These are phyloP conservation scores for Blastocystis hominis DNA, from an alignment of 352 stramenopile species.

Conservation along the genomic window DNA sequence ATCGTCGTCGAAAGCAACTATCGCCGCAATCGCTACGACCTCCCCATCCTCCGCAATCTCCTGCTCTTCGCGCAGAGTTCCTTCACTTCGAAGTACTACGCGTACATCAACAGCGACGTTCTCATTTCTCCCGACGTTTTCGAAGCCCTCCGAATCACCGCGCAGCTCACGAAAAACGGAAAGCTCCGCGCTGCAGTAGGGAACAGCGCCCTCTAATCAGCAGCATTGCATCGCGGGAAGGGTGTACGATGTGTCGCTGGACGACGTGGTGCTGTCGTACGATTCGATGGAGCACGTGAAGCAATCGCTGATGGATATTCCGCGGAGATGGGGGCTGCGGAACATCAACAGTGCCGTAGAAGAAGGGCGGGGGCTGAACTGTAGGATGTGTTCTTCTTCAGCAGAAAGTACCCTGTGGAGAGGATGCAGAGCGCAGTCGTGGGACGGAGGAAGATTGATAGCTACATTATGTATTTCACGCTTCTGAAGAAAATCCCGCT, in stretches of 20 bases:
- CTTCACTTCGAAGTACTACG: background rate
- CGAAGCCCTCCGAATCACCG: background rate
- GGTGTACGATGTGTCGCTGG: background rate
- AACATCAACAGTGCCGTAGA: slow-evolving; percentile 13
- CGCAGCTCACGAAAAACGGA: background rate
- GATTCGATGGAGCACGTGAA: background rate
- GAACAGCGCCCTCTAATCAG: background rate
- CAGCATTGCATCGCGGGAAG: slow-evolving; percentile 7
- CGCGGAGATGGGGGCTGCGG: background rate
- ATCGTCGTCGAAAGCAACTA: background rate
- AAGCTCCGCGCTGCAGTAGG: background rate
- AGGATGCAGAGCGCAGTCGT: background rate
- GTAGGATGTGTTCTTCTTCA: slow-evolving; percentile 37
- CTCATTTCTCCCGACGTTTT: slow-evolving; percentile 5
- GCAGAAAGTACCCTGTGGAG: background rate
- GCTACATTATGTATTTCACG: slow-evolving; percentile 33
- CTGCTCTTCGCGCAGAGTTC: background rate
- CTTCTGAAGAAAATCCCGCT: background rate
- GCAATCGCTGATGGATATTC: background rate
- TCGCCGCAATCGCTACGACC: background rate
- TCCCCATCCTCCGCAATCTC: background rate
- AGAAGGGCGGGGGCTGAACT: background rate
- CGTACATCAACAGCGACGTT: slow-evolving; percentile 37
- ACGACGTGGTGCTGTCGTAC: background rate
- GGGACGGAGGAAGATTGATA: slow-evolving; percentile 31